Base-by-base conservation (phyloP, 352 stramenopile species). In the Phytophthora nicotianae region DNA sequence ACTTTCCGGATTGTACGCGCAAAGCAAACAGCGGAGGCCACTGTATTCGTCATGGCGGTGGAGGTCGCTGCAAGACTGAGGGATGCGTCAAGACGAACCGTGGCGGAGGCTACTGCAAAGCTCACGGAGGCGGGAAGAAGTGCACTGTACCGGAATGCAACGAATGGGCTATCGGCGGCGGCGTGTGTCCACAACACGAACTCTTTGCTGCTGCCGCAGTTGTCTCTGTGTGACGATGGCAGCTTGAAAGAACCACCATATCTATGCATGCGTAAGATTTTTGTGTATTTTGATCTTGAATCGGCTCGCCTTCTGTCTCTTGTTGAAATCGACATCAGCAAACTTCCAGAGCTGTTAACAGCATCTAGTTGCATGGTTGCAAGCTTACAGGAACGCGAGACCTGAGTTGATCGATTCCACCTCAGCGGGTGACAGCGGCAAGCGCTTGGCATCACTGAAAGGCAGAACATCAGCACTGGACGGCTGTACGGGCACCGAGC, bases 341-440 rank as follows among this genome's bases (percentile, higher is more conserved):
- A 27, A 21, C 26, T 49, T 19, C 33, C 33, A 47, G 41, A 50
- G 26, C 33, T 53, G 29, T 47, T 6, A 48, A 62, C 37, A 23
- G 29, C 63, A 19, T 35, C 45, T 51, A 35, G 19, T 58, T 37
- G 38, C 55, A 50, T 37, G 20, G 16, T 48, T 67, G 43, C 49
- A 69, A 62, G 38, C 45, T 68, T 86, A 93, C 71, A 93, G 66
- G 66, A 89, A 91, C 40, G 81, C 74, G 45, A 91, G 55, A 53
- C 83, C 86, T 46, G 72, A 89, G 75, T 95, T 95, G 77, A 95
- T 95, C 41, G 86, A 83, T 26, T 81, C 72, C 40, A 93, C 71
- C 60, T 95, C 83, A 24, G 72, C 68, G 11, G 70, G 68, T 38
- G 81, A 86, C 42, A 95, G 65, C 52, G 83, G 77, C 59, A 91